Evolutionary conservation across 2,329 filamentous ascomycete genomes (phyloP).

Genomic region (Xylariomycetidae sp.): DNA sequence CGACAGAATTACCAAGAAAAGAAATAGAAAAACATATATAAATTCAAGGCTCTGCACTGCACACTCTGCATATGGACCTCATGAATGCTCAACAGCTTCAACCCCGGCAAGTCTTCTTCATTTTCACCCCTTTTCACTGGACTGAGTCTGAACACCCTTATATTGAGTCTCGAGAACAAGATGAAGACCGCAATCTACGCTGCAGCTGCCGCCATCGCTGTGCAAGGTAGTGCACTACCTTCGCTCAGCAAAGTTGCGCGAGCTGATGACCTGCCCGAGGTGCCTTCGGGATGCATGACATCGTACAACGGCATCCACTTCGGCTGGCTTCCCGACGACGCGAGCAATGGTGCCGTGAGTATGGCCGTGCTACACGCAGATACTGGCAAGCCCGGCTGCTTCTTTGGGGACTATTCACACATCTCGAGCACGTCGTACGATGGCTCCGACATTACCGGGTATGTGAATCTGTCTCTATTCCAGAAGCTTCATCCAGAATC

Average conservation of each 20-base stretch:
- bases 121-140: too few relatives aligned
- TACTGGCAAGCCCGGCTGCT: conserved; percentile 14
- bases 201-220: neutral
- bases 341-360: conserved; percentile 7
- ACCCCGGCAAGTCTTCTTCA: too few relatives aligned
- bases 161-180: neutral
- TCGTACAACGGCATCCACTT: conserved; percentile 14
- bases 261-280: neutral
- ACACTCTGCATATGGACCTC: too few relatives aligned
- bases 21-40: too few relatives aligned
- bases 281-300: conserved; percentile 4
- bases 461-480: too few relatives aligned
- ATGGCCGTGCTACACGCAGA: conserved; percentile 8
- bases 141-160: too few relatives aligned
- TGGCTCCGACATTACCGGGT: conserved; percentile 13
- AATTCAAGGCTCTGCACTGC: too few relatives aligned
- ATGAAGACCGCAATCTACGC: conserved; percentile 1
- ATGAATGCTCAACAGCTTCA: too few relatives aligned
- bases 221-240: neutral
- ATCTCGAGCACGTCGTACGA: conserved; percentile 14
- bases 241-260: neutral
- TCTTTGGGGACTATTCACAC: conserved; percentile 17
- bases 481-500: too few relatives aligned
- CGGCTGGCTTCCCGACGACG: conserved; percentile 19
- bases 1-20: too few relatives aligned